Evolutionary conservation across 164 flowering plant species (phyloP).

Genomic region (Hamamelis virginiana): DNA sequence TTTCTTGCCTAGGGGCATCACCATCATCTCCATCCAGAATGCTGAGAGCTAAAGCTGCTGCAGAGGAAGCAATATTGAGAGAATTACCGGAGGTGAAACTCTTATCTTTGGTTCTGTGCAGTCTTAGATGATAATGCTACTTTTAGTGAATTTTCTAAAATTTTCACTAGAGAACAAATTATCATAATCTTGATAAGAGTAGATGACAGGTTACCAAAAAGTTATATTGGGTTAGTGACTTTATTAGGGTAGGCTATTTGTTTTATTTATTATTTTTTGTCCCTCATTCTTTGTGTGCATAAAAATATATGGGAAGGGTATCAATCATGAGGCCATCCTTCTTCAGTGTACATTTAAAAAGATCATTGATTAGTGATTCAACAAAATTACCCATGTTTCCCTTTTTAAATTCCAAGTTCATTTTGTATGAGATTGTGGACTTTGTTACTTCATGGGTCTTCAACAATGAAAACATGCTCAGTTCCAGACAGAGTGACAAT

Average conservation of each 20-base stretch:
- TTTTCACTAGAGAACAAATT: not conserved
- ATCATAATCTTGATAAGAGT: too few species aligned
- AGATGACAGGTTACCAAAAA: too few species aligned
- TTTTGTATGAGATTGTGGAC: not conserved
- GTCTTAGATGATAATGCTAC: not conserved
- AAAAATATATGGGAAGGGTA: too few species aligned
- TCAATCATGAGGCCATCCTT: too few species aligned
- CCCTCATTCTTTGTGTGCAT: too few species aligned
- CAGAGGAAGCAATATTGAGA: conserved; percentile 72
- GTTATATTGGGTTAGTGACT: too few species aligned
- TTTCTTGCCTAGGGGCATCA: conserved; percentile 92
- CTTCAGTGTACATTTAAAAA: too few species aligned
- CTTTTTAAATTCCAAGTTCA: not conserved
- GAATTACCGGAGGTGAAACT: conserved; percentile 75
- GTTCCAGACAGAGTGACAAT: too few species aligned
- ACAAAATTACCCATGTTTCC: not conserved
- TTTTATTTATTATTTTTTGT: too few species aligned
- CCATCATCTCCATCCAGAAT: conserved; percentile 80
- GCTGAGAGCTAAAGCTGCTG: conserved; percentile 88
- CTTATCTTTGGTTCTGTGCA: not conserved
- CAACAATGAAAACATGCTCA: too few species aligned
- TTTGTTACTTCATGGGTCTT: not conserved
- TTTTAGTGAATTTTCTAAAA: not conserved
- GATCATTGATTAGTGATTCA: not conserved
- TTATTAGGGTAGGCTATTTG: too few species aligned